Evolutionary conservation across 1,284 basidiomycete genomes (phyloP).

Genomic region (Mycosarcoma maydis): DNA sequence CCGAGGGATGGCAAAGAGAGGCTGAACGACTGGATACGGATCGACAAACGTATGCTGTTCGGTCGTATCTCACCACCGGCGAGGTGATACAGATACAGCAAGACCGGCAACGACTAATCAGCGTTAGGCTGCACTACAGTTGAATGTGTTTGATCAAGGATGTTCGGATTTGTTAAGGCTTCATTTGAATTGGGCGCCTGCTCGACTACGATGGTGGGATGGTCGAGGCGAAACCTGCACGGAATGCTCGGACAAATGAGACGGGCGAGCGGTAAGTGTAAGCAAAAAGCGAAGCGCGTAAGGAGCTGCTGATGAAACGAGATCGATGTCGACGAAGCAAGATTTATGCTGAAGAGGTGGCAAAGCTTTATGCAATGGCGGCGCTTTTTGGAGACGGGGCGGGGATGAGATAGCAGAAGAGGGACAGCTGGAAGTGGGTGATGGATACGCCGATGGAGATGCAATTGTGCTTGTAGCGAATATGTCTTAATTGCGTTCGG

Average conservation of each 20-base stretch:
- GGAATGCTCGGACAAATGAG: constrained; percentile 1
- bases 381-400: too few relatives aligned
- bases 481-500: too few relatives aligned
- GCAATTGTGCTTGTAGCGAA: too few relatives aligned
- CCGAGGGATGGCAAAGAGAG: constrained; percentile 1
- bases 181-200: constrained; percentile 7
- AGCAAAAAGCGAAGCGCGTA: background rate
- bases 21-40: background rate
- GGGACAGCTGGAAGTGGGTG: background rate
- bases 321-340: too few relatives aligned
- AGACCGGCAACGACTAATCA: constrained; percentile 6
- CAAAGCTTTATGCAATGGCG: too few relatives aligned
- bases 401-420: background rate
- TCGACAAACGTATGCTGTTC: background rate
- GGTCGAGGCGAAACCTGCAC: background rate
- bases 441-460: too few relatives aligned
- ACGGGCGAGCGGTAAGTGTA: background rate
- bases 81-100: constrained; percentile 5
- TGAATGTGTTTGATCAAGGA: background rate
- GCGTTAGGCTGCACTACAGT: background rate
- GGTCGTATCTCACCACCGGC: constrained; percentile 2
- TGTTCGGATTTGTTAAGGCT: constrained; percentile 1
- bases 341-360: too few relatives aligned
- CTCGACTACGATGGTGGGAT: constrained; percentile 1
- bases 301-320: background rate